phyloP scores from a whole-genome alignment of 2,329 filamentous ascomycete genomes.

The Remersonia thermophila region DNA sequence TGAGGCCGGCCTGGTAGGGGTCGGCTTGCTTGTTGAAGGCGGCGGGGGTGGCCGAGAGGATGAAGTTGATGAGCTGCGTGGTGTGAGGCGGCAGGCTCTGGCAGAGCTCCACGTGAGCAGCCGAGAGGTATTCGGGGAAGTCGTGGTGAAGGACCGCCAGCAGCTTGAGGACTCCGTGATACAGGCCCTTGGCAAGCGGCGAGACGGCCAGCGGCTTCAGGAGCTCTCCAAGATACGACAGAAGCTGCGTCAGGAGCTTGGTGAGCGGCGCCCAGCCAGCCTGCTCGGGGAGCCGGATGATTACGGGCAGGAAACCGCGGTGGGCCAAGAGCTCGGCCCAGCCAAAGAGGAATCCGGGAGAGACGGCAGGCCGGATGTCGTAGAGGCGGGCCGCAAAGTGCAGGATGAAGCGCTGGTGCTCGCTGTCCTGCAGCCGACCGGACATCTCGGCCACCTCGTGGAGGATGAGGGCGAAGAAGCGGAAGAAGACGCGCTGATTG shows the following conservation, averaged over 20 bases:
- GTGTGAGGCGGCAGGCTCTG: slow-evolving; percentile 72
- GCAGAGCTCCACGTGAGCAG: slow-evolving; percentile 73
- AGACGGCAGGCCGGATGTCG: slow-evolving; percentile 61
- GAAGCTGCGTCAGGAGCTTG: slow-evolving; percentile 58
- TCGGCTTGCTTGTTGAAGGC: slow-evolving; percentile 57
- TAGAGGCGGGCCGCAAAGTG: slow-evolving; percentile 60
- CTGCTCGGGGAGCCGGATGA: slow-evolving; percentile 56
- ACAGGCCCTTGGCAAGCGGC: slow-evolving; percentile 65
- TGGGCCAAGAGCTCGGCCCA: slow-evolving; percentile 80
- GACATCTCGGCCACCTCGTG: slow-evolving; percentile 55
- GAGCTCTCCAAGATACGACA: slow-evolving; percentile 66
- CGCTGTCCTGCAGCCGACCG: slow-evolving; percentile 45
- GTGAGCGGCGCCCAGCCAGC: slow-evolving; percentile 67
- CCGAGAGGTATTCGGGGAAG: slow-evolving; percentile 83
- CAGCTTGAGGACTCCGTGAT: slow-evolving; percentile 71
- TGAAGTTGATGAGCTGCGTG: slow-evolving; percentile 76
- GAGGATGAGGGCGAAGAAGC: slow-evolving; percentile 72
- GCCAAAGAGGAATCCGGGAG: slow-evolving; percentile 71
- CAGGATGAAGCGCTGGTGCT: slow-evolving; percentile 57
- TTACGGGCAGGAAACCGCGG: slow-evolving; percentile 66
- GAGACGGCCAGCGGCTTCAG: slow-evolving; percentile 61
- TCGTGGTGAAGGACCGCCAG: slow-evolving; percentile 83
- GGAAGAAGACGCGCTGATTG: slow-evolving; percentile 83
- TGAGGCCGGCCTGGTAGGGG: slow-evolving; percentile 59
- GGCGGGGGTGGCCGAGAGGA: slow-evolving; percentile 68